A percentile compares a stretch with the other conserved stretches of the same genome.
Evolutionary conservation across 495 filamentous ascomycete species (phyloP).

Genomic region (Xeromyces bisporus): DNA sequence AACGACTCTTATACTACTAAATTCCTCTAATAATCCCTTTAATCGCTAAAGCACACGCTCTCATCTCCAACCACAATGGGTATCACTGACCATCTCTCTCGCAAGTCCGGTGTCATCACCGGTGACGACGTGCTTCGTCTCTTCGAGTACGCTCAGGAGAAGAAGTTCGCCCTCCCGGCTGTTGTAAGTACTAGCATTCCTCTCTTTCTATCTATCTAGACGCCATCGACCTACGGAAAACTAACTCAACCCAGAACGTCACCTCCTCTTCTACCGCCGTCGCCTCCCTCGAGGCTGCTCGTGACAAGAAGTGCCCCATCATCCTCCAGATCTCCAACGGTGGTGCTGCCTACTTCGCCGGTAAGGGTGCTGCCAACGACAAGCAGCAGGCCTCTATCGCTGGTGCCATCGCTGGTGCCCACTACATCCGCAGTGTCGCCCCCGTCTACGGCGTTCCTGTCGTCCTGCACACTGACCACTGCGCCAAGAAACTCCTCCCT

Average conservation of each 20-base stretch:
- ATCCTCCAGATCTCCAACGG: constrained; percentile 87
- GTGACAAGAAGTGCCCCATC: constrained; percentile 73
- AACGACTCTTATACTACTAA: neutral
- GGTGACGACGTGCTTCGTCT: constrained; percentile 67
- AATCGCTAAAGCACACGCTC: too few species aligned
- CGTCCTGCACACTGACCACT: constrained; percentile 84
- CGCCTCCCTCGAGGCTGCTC: constrained; percentile 79
- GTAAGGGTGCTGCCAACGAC: constrained; percentile 78
- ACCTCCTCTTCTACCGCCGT: constrained; percentile 85
- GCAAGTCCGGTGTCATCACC: constrained; percentile 74
- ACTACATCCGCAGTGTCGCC: constrained; percentile 83
- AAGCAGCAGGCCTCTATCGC: constrained; percentile 78
- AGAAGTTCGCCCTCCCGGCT: constrained; percentile 77
- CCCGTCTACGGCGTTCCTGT: constrained; percentile 82
- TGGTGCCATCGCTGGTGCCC: constrained; percentile 72
- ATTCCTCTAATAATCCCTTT: too few species aligned
- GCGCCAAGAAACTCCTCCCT: constrained; percentile 82
- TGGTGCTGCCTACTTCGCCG: constrained; percentile 85
- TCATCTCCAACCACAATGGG: constrained; percentile 36
- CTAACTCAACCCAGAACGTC: constrained; percentile 53
- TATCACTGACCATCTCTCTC: constrained; percentile 46
- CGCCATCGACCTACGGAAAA: too few species aligned
- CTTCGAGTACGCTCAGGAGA: constrained; percentile 72
- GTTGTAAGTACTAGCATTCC: too few species aligned
- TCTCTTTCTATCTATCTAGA: too few species aligned